Evolutionary conservation across 1,139 yeast species (phyloP), one percentile per base, ranked within the genome.

Genomic region (Oligophagozyma castellii): DNA sequence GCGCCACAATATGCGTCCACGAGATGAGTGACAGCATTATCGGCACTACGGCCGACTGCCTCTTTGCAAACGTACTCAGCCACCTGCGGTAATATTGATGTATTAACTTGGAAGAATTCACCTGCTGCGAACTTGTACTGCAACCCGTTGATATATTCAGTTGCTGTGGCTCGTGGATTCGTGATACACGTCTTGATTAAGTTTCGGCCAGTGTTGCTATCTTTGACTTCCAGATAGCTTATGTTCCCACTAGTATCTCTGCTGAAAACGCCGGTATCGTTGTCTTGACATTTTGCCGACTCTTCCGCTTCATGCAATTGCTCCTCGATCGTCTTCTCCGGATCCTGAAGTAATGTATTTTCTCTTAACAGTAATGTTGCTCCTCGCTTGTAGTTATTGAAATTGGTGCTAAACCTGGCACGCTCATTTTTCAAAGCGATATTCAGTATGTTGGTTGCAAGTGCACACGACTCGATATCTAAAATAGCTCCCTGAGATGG

Each of bases 1-100:
- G 95, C 81, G 3, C 98, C 98, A 63, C 98, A 89, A 58, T 89
- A 89, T 1, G 98, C 95, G 54, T 89, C 98, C 16, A 89, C 95
- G 31, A 89, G 61, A 51, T 75, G 84, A 50, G 46, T 58, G 45
- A 56, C 59, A 10, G 46, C 51, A 3, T 35, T 46, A 10, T 40
- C 46, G 38, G 55, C 64, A 10, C 70, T 69, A 16, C 73, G 63
- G 25, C 58, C 58, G 29, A 83, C 56, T 46, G 81, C 80, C 12
- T 73, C 67, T 36, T 74, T 70, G n/a, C n/a, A n/a, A 12, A 89
- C 98, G 48, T 83, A 84, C 26, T 62, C 60, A 1, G 93, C 79
- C 6, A 89, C 93, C 2, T 63, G 56, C 1, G 95, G 94, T 37
- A 89, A 61, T 21, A 89, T 89, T 13, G 93, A 76, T 52, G 84